Percentiles rank a stretch among this genome's conserved stretches.
Conservation (phyloP, 352 stramenopile species). For the Globisporangium cystogenes region DNA sequence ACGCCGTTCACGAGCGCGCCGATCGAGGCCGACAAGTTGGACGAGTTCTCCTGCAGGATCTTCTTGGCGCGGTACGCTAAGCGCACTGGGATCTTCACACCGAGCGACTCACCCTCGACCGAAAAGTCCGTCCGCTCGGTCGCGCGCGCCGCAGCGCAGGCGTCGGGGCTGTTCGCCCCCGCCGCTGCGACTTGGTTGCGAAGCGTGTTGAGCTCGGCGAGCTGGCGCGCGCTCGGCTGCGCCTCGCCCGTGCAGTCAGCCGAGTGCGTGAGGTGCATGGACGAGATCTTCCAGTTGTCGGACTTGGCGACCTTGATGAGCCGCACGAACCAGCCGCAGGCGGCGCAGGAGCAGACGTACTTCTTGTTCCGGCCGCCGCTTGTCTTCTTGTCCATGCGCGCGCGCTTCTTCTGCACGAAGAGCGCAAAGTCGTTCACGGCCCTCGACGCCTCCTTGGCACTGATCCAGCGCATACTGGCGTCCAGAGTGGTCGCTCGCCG, state of each 20-base stretch:
- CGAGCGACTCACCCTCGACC: conserved; percentile 10
- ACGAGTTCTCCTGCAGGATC: conserved; percentile 20
- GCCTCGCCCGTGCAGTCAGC: conserved; percentile 50
- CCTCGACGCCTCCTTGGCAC: conserved; percentile 73
- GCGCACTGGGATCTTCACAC: conserved; percentile 18
- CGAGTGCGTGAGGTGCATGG: conserved; percentile 82
- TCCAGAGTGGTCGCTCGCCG: conserved; percentile 4
- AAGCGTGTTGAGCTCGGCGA: conserved; percentile 78
- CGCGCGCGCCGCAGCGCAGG: neutral
- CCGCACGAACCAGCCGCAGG: conserved; percentile 75
- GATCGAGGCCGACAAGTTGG: conserved; percentile 58
- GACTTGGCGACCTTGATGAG: conserved; percentile 78
- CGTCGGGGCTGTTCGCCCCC: conserved; percentile 18
- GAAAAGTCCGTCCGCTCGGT: conserved; percentile 15
- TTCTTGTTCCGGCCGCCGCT: conserved; percentile 85
- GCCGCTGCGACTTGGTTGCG: conserved; percentile 54
- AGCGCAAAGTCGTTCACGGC: conserved; percentile 74
- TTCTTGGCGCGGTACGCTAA: conserved; percentile 19
- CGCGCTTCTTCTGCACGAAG: conserved; percentile 74
- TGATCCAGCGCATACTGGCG: conserved; percentile 75
- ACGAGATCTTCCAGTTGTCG: conserved; percentile 88
- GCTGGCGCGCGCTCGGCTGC: conserved; percentile 68
- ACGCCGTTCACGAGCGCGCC: conserved; percentile 72
- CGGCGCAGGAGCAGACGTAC: conserved; percentile 72
- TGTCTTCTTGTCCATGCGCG: conserved; percentile 75